phyloP scores from a whole-genome alignment of 1,284 basidiomycete genomes.

The Rhodotorula sp. region DNA sequence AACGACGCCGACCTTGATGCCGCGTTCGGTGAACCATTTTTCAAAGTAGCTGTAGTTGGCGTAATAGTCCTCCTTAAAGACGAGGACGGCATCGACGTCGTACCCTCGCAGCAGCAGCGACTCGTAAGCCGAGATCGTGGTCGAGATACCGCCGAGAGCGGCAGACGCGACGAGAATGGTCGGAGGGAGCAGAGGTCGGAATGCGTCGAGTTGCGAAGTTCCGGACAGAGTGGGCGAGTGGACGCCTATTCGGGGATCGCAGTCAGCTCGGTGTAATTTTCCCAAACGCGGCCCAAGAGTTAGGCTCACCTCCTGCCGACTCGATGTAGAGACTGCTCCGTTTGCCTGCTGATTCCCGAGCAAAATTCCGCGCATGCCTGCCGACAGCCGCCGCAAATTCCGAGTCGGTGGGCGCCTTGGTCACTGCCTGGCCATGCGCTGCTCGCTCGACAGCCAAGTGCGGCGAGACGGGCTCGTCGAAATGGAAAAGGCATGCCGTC shows the following conservation, averaged over 20 bases:
- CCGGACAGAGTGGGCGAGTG: slow-evolving; percentile 88
- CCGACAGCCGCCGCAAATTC: slow-evolving; percentile 69
- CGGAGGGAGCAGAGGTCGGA: slow-evolving; percentile 80
- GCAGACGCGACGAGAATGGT: slow-evolving; percentile 84
- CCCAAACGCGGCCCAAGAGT: too few species aligned
- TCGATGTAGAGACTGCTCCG: slow-evolving; percentile 69
- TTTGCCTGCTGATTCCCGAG: slow-evolving; percentile 43
- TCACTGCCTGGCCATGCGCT: slow-evolving; percentile 47
- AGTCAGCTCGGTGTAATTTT: too few species aligned
- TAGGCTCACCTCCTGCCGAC: slow-evolving; percentile 54
- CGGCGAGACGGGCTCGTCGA: slow-evolving; percentile 85
- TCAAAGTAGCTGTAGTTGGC: slow-evolving; percentile 79
- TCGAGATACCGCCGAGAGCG: slow-evolving; percentile 88
- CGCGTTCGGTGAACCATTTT: slow-evolving; percentile 67
- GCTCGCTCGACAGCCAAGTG: slow-evolving; percentile 78
- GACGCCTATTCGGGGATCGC: slow-evolving; percentile 62
- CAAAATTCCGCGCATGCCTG: slow-evolving; percentile 60
- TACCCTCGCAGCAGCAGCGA: slow-evolving; percentile 86
- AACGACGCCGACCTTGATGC: slow-evolving; percentile 61
- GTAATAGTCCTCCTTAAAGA: slow-evolving; percentile 85
- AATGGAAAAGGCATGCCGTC: slow-evolving; percentile 75
- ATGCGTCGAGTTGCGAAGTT: slow-evolving; percentile 78
- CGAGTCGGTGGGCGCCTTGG: slow-evolving; percentile 56
- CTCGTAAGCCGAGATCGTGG: slow-evolving; percentile 90
- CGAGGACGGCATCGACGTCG: slow-evolving; percentile 78